Evolutionary conservation across 768 basidiomycete genomes (phyloP), one percentile per base, ranked within the genome.

Genomic region (Naganishia antarctica): DNA sequence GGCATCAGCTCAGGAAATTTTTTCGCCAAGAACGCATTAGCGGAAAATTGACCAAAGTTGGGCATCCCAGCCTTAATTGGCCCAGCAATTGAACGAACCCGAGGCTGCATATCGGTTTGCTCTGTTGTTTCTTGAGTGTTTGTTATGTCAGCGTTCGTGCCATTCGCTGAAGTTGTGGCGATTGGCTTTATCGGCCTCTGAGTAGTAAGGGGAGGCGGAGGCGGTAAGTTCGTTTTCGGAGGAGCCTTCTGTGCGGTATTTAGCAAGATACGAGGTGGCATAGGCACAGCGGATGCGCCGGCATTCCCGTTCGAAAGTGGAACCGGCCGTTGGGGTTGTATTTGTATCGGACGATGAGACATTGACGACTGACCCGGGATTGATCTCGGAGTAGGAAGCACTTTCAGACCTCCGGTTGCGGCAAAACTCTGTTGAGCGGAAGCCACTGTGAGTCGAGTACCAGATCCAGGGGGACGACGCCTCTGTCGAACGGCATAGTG

Each of bases 401-500:
- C 13, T 18, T 44, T 44, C 43, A n/a, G 6, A 44, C 18, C n/a
- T 18, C 8, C 43, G 11, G 11, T 44, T 21, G 5, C 11, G 6
- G 8, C 6, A 18, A 11, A 5, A 11, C 11, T 15, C 18, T 21
- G n/a, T n/a, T 44, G 13, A 44, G 13, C 43, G 43, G 43, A 21
- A 37, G 12, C 32, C 37, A 21, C 32, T 40, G 31, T 18, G 37
- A 21, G 53, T 16, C 28, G 32, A 26, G 8, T 40, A 7, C 28
- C 8, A 34, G 34, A 23, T 25, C 32, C 53, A 23, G 53, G 37
- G 23, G 53, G 34, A 15, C 53, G 53, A 4, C 53, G 53, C 40
- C 53, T 57, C 21, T 57, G 45, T 44, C 64, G 46, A 13, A 47
- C 23, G 0, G 64, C 41, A 31, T 65, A 65, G 16, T 40, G 34